Evolutionary conservation across 371 early-diverging fungal species (phyloP), one percentile per base, ranked within the genome.

Genomic region (Entomophthora muscae): DNA sequence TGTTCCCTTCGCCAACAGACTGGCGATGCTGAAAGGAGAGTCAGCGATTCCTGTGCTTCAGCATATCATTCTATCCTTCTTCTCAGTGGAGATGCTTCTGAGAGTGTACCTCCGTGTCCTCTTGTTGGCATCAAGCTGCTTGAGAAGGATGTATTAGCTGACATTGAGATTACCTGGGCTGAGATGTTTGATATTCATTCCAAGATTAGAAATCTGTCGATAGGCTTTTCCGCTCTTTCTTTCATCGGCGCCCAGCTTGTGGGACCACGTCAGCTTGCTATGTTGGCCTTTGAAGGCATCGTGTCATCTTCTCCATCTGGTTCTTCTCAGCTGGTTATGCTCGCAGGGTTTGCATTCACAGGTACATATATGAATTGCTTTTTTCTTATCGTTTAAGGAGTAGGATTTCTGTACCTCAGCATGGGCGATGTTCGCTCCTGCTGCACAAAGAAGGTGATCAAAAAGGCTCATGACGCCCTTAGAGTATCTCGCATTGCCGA

Each of bases 191-290:
- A 62, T 53, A 29, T 62, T 12, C 26, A 32, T 23, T 17, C 7
- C 53, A 62, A 62, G 29, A 21, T 62, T 7, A 22, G 29, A 52
- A 17, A 62, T n/a, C 21, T 62, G 1, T 17, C 42, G 7, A 3
- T 30, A 2, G 23, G 22, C 1, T 21, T 62, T 13, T 62, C 62
- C 53, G 26, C 23, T 30, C 21, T 62, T 52, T 22, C 62, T 21
- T 52, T 62, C 5, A 22, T 21, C 13, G 62, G 62, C 7, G 27
- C 62, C 22, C 62, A 62, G 29, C 10, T 62, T 1, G 21, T 62
- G 17, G 62, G 62, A 2, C 31, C 62, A 5, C 23, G 30, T 3
- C 23, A 13, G 24, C 52, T n/a, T n/a, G 22, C 52, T 26, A 7
- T 53, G 27, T 12, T 33, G 3, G 22, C 42, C 1, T 53, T 28